Evolutionary conservation across 1,284 basidiomycete species (phyloP).

Genomic region (Rhodotorula sp.): DNA sequence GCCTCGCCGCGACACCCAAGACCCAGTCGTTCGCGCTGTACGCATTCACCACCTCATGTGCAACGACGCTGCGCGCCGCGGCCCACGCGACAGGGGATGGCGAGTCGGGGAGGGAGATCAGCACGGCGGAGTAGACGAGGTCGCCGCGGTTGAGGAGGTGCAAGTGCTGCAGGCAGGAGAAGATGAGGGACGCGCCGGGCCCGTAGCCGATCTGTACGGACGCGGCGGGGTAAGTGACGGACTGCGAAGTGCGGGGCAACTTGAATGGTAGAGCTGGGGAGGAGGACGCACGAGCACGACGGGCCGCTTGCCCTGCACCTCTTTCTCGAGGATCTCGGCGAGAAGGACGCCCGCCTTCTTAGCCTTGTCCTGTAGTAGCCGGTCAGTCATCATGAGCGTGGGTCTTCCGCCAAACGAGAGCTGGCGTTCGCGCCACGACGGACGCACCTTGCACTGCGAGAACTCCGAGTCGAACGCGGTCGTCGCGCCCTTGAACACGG

Average conservation of each 20-base stretch:
- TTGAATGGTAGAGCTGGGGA: not conserved
- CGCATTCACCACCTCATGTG: slow-evolving; percentile 55
- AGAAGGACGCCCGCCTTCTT: slow-evolving; percentile 59
- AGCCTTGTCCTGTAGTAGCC: slow-evolving; percentile 55
- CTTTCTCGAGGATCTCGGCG: slow-evolving; percentile 59
- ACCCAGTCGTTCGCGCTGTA: slow-evolving; percentile 57
- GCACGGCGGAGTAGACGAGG: slow-evolving; percentile 58
- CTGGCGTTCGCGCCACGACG: slow-evolving; percentile 36
- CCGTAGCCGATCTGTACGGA: slow-evolving; percentile 55
- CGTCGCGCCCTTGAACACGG: slow-evolving; percentile 50
- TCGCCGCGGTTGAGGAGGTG: slow-evolving; percentile 41
- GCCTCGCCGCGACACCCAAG: slow-evolving; percentile 57
- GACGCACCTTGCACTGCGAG: slow-evolving; percentile 55
- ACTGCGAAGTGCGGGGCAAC: too few relatives aligned
- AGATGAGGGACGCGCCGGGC: slow-evolving; percentile 58
- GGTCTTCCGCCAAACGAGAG: slow-evolving; percentile 24
- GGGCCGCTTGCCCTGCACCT: slow-evolving; percentile 60
- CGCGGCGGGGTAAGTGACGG: not conserved
- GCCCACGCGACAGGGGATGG: slow-evolving; percentile 55
- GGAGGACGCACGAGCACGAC: slow-evolving; percentile 51
- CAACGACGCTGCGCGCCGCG: slow-evolving; percentile 54
- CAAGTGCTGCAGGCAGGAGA: slow-evolving; percentile 58
- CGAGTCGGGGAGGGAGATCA: slow-evolving; percentile 57
- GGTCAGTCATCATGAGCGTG: not conserved
- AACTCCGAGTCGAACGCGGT: slow-evolving; percentile 52